A percentile compares a stretch with the other conserved stretches of the same genome.
These are phyloP conservation scores for Aspergillus diversus DNA, from an alignment of 495 filamentous ascomycete genomes.

Conservation along the genomic window DNA sequence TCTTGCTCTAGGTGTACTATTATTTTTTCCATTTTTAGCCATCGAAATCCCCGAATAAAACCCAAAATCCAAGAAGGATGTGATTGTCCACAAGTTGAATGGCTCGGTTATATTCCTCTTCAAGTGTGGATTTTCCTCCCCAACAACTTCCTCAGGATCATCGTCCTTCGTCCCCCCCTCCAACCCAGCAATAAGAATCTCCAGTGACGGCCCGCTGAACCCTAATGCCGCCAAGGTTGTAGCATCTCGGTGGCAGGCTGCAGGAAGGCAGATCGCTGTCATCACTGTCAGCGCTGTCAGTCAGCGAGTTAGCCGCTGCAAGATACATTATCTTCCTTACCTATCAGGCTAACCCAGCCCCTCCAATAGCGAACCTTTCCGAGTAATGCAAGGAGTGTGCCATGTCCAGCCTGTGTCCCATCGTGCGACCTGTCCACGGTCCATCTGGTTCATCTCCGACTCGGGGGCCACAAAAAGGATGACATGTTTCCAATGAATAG, in stretches of 20 bases:
- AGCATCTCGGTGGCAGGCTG: slow-evolving; percentile 9
- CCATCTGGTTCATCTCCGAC: neutral
- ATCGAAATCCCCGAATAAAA: no score
- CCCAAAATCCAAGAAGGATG: no score
- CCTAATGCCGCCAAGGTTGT: slow-evolving; percentile 16
- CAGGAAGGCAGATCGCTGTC: slow-evolving; percentile 4
- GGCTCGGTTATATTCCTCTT: no score
- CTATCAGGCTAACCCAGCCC: neutral
- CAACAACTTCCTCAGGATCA: no score
- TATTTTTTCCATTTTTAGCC: no score
- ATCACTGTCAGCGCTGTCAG: slow-evolving; percentile 5
- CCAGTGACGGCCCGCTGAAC: slow-evolving; percentile 7
- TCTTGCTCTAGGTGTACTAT: no score
- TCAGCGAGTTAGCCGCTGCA: slow-evolving; percentile 21
- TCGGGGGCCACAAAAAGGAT: neutral
- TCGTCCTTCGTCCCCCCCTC: neutral
- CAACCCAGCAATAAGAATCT: slow-evolving; percentile 5
- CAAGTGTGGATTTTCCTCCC: no score
- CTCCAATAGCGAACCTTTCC: slow-evolving; percentile 3
- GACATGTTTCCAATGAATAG: slow-evolving; percentile 8
- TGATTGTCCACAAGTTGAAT: no score
- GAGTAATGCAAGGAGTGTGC: neutral
- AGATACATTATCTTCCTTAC: slow-evolving; percentile 2
- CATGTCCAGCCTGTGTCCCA: neutral
- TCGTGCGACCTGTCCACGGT: slow-evolving; percentile 3